Evolutionary conservation across 306 rosid genomes (phyloP).

Genomic region (Abrus precatorius): DNA sequence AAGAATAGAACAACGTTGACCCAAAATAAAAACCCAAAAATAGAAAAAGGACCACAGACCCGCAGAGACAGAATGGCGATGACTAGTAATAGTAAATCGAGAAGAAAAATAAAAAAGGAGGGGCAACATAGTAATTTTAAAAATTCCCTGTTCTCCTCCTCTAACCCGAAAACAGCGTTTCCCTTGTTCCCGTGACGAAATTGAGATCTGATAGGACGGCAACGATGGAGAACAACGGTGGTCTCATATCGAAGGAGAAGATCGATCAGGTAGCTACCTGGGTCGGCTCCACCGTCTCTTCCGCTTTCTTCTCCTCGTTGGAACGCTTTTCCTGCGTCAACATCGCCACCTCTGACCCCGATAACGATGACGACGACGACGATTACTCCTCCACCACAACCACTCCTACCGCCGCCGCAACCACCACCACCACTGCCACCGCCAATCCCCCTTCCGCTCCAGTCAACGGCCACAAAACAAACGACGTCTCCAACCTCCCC

Average conservation of each 20-base stretch:
- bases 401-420: slow-evolving; percentile 37
- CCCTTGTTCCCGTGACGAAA: neutral
- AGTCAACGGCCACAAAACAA: slow-evolving; percentile 37
- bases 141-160: neutral
- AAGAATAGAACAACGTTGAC: neutral
- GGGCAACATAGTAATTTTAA: slow-evolving; percentile 40
- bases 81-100: neutral
- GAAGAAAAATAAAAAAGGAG: neutral
- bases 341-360: slow-evolving; percentile 71
- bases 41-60: neutral
- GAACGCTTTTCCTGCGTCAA: slow-evolving; percentile 89
- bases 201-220: slow-evolving; percentile 44
- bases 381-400: slow-evolving; percentile 39
- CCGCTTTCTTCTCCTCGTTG: slow-evolving; percentile 85
- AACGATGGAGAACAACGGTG: slow-evolving; percentile 59
- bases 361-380: slow-evolving; percentile 60
- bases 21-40: neutral
- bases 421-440: slow-evolving; percentile 40
- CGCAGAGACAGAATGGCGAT: neutral
- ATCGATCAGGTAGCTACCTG: slow-evolving; percentile 72
- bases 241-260: slow-evolving; percentile 61
- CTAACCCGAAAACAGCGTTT: slow-evolving; percentile 2
- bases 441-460: neutral
- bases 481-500: slow-evolving; percentile 59
- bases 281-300: slow-evolving; percentile 74